A percentile compares a stretch with the other conserved stretches of the same genome.
Evolutionary conservation across 129 eudicot species (phyloP).

Genomic region (Deinandra increscens): DNA sequence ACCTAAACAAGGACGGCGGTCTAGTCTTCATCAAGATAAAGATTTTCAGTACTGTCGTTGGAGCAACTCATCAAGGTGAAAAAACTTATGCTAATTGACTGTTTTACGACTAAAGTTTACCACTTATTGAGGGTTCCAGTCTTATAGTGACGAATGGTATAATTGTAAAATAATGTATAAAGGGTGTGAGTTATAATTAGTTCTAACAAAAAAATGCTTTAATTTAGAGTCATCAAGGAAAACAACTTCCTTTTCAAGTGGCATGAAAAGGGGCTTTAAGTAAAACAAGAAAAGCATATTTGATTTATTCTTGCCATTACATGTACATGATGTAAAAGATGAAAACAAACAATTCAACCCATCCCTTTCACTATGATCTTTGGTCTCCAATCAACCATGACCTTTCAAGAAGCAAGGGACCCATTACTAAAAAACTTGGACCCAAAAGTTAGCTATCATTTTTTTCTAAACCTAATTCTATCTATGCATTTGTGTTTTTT

Average conservation of each 20-base stretch:
- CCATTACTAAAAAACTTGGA: conserved; percentile 32
- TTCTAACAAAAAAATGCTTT: no score
- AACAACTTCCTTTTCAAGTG: conserved; percentile 34
- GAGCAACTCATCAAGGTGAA: conserved; percentile 93
- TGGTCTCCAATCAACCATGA: conserved; percentile 49
- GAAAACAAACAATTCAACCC: conserved; percentile 32
- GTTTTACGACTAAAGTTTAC: background rate
- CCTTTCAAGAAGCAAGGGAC: conserved; percentile 39
- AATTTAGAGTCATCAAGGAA: conserved; percentile 19
- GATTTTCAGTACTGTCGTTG: conserved; percentile 51
- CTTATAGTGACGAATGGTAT: no score
- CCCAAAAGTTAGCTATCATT: conserved; percentile 33
- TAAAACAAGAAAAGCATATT: conserved; percentile 25
- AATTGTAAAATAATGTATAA: no score
- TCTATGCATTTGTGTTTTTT: conserved; percentile 31
- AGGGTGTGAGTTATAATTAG: no score
- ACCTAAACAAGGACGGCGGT: conserved; percentile 35
- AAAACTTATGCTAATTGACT: conserved; percentile 3
- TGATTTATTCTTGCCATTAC: conserved; percentile 26
- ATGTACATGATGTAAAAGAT: conserved; percentile 31
- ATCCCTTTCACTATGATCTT: conserved; percentile 56
- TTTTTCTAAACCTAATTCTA: conserved; percentile 34
- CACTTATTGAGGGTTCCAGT: no score
- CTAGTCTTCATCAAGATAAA: conserved; percentile 44
- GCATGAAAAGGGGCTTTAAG: conserved; percentile 35